phyloP scores from a whole-genome alignment of 192 early-diverging fungal species.

The Irineochytrium annulatum region DNA sequence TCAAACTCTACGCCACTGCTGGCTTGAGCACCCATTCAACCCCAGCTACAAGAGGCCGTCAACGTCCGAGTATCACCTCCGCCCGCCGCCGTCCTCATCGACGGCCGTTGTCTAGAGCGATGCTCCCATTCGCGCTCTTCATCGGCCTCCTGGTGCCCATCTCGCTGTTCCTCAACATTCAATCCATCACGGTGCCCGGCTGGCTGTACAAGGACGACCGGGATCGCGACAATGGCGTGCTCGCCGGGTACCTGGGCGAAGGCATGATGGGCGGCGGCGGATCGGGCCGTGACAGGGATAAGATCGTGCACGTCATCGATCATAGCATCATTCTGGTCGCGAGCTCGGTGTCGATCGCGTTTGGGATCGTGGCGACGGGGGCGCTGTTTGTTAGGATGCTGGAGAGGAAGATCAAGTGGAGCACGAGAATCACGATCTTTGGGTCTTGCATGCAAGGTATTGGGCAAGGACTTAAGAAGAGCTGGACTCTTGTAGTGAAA shows the following conservation, averaged over 20 bases:
- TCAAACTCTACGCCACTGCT: too few relatives aligned
- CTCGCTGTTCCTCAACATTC: constrained; percentile 43
- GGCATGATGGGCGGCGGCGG: too few relatives aligned
- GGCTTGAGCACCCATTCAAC: too few relatives aligned
- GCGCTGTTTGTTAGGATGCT: constrained; percentile 44
- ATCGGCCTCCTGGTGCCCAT: constrained; percentile 39
- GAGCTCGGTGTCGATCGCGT: constrained; percentile 20
- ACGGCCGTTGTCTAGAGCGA: too few relatives aligned
- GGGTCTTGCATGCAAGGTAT: constrained; percentile 39
- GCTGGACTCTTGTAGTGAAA: not conserved
- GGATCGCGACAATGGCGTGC: not conserved
- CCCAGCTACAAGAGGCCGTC: too few relatives aligned
- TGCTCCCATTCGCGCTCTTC: constrained; percentile 26
- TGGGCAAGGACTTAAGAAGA: not conserved
- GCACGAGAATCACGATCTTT: constrained; percentile 37
- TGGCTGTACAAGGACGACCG: constrained; percentile 5
- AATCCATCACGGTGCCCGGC: constrained; percentile 43
- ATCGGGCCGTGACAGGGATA: too few relatives aligned
- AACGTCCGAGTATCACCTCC: too few relatives aligned
- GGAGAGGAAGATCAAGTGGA: constrained; percentile 54
- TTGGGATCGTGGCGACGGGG: constrained; percentile 31
- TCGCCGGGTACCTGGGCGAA: not conserved
- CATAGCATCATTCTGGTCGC: too few relatives aligned
- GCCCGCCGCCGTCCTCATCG: too few relatives aligned
- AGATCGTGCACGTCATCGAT: too few relatives aligned